Evolutionary conservation across 305 asterid genomes (phyloP), one percentile per base, ranked within the genome.

Genomic region (Fraxinus sp.): DNA sequence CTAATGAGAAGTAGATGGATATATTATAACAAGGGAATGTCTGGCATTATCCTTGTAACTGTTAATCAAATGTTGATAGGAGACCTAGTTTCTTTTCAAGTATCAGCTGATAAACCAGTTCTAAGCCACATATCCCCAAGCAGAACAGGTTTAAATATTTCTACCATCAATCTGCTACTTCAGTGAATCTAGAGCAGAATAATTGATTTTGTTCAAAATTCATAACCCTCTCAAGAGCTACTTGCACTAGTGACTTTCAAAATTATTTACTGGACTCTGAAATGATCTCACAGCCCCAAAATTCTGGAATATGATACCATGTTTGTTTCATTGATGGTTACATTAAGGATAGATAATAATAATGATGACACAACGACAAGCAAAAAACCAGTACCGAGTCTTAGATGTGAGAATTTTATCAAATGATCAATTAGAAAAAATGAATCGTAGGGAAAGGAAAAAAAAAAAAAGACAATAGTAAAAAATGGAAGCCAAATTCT

Each of bases 151-250:
- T 70, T 28, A 30, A 13, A 13, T 70, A 70, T 70, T 70, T 70
- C 41, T 6, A 32, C 76, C 41, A 74, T 24, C 22, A 77, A 28
- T 74, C 4, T 68, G 72, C 82, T 80, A 26, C 74, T 44, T 37
- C 16, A 55, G 73, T 13, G 30, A 49, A 79, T 79, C 18, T 55
- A 75, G 79, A 62, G 79, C 76, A 77, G 37, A 81, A 33, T 30
- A 81, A 5, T 64, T 0, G 22, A 35, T 13, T 14, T 26, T 62
- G 71, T 49, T 30, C 57, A 62, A 81, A 72, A 33, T 73, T 55
- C 57, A 33, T 28, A n/a, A 22, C 59, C 9, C 33, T 39, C 78
- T 39, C 64, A 79, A 64, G 20, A 62, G 52, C 44, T 64, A 46
- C n/a, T 37, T 28, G 24, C 80, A 75, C 35, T 62, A 46, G 49